phyloP scores from a whole-genome alignment of 257 asterid genomes.

The Coffea eugenioides region DNA sequence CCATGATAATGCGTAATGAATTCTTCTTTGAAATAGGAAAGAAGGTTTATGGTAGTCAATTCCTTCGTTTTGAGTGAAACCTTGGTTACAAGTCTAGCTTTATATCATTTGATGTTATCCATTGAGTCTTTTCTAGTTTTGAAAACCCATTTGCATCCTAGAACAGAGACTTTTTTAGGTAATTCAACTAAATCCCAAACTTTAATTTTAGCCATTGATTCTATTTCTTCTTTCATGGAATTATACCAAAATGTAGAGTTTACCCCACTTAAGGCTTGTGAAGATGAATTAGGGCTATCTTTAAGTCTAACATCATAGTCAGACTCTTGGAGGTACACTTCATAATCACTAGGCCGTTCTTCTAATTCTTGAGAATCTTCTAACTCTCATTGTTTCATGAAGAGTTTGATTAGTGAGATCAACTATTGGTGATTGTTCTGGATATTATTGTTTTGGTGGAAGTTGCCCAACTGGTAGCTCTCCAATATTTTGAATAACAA shows the following conservation, averaged over 20 bases:
- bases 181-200: background rate
- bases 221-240: slow-evolving; percentile 2
- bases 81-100: background rate
- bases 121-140: background rate
- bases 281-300: too few relatives aligned
- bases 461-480: too few relatives aligned
- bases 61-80: background rate
- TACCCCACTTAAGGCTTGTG: too few relatives aligned
- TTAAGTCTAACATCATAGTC: too few relatives aligned
- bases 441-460: too few relatives aligned
- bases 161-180: background rate
- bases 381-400: too few relatives aligned
- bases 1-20: background rate
- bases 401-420: too few relatives aligned
- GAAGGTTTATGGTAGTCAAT: background rate
- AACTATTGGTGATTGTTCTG: too few relatives aligned
- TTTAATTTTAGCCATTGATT: background rate
- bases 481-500: too few relatives aligned
- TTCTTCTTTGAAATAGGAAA: background rate
- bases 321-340: too few relatives aligned
- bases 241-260: slow-evolving; percentile 7
- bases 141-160: background rate
- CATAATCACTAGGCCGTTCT: too few relatives aligned
- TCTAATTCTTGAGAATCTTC: too few relatives aligned
- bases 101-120: background rate